Conservation (phyloP, 2,329 filamentous ascomycete species). For the Trichoderma arundinaceum region DNA sequence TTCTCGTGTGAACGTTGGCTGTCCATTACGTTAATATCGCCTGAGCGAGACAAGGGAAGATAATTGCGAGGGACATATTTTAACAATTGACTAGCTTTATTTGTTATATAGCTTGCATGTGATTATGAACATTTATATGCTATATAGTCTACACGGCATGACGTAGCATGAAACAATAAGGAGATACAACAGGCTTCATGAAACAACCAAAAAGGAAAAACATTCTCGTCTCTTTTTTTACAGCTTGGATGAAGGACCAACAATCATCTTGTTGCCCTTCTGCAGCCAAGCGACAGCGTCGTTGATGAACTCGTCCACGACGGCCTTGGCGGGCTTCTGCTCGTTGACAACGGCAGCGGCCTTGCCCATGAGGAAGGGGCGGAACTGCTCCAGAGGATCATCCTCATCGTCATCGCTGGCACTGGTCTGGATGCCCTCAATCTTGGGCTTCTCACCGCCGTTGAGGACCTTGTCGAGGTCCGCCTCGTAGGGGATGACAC, state of each 20-base stretch:
- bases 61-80: neutral
- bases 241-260: conserved; percentile 60
- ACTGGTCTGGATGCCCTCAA: conserved; percentile 63
- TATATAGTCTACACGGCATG: conserved; percentile 37
- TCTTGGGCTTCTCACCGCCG: conserved; percentile 66
- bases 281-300: conserved; percentile 77
- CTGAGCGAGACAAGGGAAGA: too few relatives aligned
- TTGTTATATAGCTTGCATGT: conserved; percentile 22
- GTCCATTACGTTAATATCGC: too few relatives aligned
- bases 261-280: conserved; percentile 69
- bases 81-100: neutral
- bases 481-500: conserved; percentile 89
- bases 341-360: conserved; percentile 92
- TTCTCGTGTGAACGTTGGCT: too few relatives aligned
- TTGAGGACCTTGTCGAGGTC: conserved; percentile 82
- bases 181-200: conserved; percentile 24
- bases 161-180: conserved; percentile 30
- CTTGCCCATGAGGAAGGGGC: conserved; percentile 96
- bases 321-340: conserved; percentile 86
- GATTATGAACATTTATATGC: conserved; percentile 26
- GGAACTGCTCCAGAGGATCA: conserved; percentile 87
- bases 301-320: conserved; percentile 90
- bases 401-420: conserved; percentile 76
- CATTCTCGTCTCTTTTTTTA: conserved; percentile 48
- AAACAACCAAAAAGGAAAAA: conserved; percentile 16